A percentile compares a stretch with the other conserved stretches of the same genome.
Evolutionary conservation across 2,329 filamentous ascomycete species (phyloP).

Genomic region (Pseudogymnoascus pannorum): DNA sequence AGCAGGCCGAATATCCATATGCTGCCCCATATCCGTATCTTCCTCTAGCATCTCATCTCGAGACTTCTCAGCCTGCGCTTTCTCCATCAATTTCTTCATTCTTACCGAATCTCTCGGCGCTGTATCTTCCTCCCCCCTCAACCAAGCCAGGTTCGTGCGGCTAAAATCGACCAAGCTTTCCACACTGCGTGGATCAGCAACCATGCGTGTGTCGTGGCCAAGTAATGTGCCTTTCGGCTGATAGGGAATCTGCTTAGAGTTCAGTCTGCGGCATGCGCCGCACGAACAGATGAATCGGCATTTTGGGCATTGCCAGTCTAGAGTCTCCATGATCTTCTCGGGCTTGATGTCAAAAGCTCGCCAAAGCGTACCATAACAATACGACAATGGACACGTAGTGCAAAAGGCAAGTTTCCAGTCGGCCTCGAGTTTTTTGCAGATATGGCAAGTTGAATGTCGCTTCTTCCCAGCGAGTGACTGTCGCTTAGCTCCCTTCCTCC

Average conservation of each 20-base stretch:
- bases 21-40: neutral
- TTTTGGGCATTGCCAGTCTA: slow-evolving; percentile 81
- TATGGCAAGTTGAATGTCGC: slow-evolving; percentile 61
- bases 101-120: slow-evolving; percentile 35
- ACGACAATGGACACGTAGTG: slow-evolving; percentile 65
- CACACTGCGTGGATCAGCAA: slow-evolving; percentile 85
- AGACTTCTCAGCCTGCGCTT: slow-evolving; percentile 27
- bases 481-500: slow-evolving; percentile 38
- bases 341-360: slow-evolving; percentile 88
- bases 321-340: slow-evolving; percentile 69
- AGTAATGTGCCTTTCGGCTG: slow-evolving; percentile 80
- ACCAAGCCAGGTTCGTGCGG: slow-evolving; percentile 78
- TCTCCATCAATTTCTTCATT: slow-evolving; percentile 28
- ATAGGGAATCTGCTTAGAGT: slow-evolving; percentile 68
- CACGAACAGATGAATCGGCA: slow-evolving; percentile 86
- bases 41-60: slow-evolving; percentile 15
- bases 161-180: slow-evolving; percentile 88
- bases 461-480: slow-evolving; percentile 40
- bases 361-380: slow-evolving; percentile 91
- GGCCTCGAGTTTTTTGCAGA: slow-evolving; percentile 73
- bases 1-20: neutral
- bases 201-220: slow-evolving; percentile 82
- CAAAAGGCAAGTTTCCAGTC: slow-evolving; percentile 82
- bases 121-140: slow-evolving; percentile 52
- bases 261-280: slow-evolving; percentile 60